phyloP scores from a whole-genome alignment of 1,139 yeast genomes.

The Geotrichum candidum region DNA sequence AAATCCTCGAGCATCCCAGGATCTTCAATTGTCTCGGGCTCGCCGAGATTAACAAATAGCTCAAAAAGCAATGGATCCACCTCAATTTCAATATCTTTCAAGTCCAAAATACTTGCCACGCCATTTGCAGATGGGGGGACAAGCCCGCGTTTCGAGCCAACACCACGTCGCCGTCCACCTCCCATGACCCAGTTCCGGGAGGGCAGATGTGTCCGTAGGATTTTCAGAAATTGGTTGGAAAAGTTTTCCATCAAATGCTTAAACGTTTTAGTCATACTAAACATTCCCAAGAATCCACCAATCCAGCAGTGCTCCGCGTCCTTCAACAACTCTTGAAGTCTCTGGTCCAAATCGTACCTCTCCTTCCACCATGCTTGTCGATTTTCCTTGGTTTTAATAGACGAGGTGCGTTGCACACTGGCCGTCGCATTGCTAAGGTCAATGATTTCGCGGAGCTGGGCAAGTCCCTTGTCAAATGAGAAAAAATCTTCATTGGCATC shows the following conservation, averaged over 20 bases:
- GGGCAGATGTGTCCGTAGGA: slow-evolving; percentile 34
- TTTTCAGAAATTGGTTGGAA: slow-evolving; percentile 37
- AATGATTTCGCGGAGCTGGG: slow-evolving; percentile 49
- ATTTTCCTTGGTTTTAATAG: slow-evolving; percentile 52
- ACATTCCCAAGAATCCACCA: slow-evolving; percentile 71
- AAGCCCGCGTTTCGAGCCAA: slow-evolving; percentile 4
- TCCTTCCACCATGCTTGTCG: slow-evolving; percentile 74
- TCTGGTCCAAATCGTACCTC: slow-evolving; percentile 56
- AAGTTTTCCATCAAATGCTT: slow-evolving; percentile 36
- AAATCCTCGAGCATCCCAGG: slow-evolving; percentile 54
- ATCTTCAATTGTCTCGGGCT: slow-evolving; percentile 34
- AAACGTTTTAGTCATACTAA: slow-evolving; percentile 37
- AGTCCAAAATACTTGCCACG: background rate
- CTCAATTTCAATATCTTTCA: slow-evolving; percentile 30
- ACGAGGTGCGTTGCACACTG: slow-evolving; percentile 27
- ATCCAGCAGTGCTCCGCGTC: slow-evolving; percentile 65
- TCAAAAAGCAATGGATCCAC: slow-evolving; percentile 49
- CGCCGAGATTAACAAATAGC: slow-evolving; percentile 47
- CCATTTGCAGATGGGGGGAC: background rate
- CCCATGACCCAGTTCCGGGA: slow-evolving; percentile 26
- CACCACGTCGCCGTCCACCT: slow-evolving; percentile 7
- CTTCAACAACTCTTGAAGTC: slow-evolving; percentile 48
- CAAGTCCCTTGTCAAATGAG: slow-evolving; percentile 45
- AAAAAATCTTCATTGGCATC: slow-evolving; percentile 42
- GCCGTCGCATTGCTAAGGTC: slow-evolving; percentile 58